phyloP scores from a whole-genome alignment of 208 protist species.

The Blastocrithidia nonstop region DNA sequence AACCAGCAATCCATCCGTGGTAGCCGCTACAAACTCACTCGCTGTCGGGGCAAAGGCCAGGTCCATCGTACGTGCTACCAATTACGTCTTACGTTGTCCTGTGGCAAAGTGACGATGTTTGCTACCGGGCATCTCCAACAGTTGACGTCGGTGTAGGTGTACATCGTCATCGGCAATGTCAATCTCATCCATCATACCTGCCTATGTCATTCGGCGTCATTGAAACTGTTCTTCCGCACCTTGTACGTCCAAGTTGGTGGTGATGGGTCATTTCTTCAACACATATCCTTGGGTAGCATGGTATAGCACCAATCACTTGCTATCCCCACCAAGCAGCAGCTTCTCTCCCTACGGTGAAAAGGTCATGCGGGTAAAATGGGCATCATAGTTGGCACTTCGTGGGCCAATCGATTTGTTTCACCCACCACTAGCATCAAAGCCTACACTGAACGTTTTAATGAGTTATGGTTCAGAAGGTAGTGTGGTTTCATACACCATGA shows the following conservation, averaged over 20 bases:
- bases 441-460: conserved; percentile 73
- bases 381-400: conserved; percentile 63
- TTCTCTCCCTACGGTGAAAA: conserved; percentile 82
- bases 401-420: conserved; percentile 75
- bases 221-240: conserved; percentile 84
- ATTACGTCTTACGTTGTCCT: conserved; percentile 78
- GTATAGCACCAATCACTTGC: conserved; percentile 82
- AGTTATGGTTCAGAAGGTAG: conserved; percentile 71
- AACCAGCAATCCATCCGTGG: conserved; percentile 77
- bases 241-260: conserved; percentile 73
- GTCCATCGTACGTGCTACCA: conserved; percentile 62
- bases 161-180: conserved; percentile 69
- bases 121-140: conserved; percentile 83
- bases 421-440: conserved; percentile 69
- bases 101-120: conserved; percentile 79
- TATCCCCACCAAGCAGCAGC: conserved; percentile 75
- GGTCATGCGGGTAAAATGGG: conserved; percentile 71
- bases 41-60: conserved; percentile 64
- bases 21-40: conserved; percentile 80
- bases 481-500: conserved; percentile 75
- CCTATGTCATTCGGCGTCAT: conserved; percentile 72
- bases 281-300: conserved; percentile 80
- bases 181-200: conserved; percentile 73
- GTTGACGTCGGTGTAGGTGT: conserved; percentile 56
- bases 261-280: conserved; percentile 82